Conservation (phyloP, 1,284 basidiomycete genomes). For the Trametes sp. region DNA sequence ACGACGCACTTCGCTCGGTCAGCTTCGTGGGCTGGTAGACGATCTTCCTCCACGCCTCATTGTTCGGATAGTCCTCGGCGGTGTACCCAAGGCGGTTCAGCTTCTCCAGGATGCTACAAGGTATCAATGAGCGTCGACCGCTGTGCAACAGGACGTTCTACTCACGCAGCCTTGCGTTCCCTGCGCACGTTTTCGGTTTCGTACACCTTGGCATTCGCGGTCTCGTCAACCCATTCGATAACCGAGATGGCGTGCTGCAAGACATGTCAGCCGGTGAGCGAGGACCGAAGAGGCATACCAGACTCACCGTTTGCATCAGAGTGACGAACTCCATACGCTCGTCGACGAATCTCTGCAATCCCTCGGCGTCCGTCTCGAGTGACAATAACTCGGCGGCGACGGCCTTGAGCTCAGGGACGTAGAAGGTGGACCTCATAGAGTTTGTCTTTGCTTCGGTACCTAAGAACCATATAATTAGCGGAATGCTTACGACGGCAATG, state of each 20-base stretch:
- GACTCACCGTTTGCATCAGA: too few relatives aligned
- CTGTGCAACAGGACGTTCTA: not conserved
- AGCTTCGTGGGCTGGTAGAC: conserved; percentile 6
- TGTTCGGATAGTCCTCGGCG: conserved; percentile 10
- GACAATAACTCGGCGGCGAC: too few relatives aligned
- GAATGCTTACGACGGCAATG: too few relatives aligned
- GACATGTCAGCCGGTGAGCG: not conserved
- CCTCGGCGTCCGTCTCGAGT: too few relatives aligned
- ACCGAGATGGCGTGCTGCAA: not conserved
- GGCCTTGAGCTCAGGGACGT: too few relatives aligned
- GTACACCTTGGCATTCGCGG: not conserved
- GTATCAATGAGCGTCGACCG: not conserved
- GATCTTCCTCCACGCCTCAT: conserved; percentile 8
- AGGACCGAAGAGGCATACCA: too few relatives aligned
- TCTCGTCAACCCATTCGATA: not conserved
- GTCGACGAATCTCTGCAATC: too few relatives aligned
- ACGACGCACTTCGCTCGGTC: conserved; percentile 7
- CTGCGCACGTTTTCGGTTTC: not conserved
- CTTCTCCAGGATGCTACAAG: conserved; percentile 7
- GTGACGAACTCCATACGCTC: too few relatives aligned
- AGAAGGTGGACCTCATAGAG: too few relatives aligned
- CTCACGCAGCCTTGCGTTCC: not conserved
- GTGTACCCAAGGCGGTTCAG: conserved; percentile 7
- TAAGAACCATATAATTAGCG: too few relatives aligned
- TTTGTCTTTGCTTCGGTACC: too few relatives aligned